phyloP scores from a whole-genome alignment of 2,329 filamentous ascomycete species.

The Helotiales sp. region DNA sequence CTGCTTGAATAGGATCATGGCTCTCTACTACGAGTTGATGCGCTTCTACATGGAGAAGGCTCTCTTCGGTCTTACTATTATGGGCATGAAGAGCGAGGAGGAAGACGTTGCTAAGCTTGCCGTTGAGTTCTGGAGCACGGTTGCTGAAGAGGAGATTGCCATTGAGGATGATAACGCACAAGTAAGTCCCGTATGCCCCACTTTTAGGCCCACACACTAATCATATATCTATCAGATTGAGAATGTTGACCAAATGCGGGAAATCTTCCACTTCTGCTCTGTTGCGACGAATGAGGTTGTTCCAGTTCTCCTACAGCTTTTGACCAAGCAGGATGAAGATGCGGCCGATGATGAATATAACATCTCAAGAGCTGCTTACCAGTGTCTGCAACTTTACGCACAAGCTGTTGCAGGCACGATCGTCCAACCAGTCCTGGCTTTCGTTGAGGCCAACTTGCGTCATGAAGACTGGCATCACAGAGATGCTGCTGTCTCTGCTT shows the following conservation, averaged over 20 bases:
- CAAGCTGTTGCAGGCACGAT: constrained; percentile 87
- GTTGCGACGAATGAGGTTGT: constrained; percentile 94
- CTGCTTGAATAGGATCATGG: constrained; percentile 98
- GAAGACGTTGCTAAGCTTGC: constrained; percentile 98
- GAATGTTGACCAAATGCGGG: constrained; percentile 65
- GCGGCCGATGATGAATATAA: constrained; percentile 98
- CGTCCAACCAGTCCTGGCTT: constrained; percentile 83
- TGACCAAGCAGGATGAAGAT: constrained; percentile 98
- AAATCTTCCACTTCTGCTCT: constrained; percentile 94
- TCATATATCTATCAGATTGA: constrained; percentile 35
- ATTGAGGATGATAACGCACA: constrained; percentile 97
- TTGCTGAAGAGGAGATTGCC: constrained; percentile 96
- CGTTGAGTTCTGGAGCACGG: constrained; percentile 99
- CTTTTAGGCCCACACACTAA: background rate
- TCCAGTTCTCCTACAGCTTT: constrained; percentile 83
- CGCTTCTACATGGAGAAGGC: constrained; percentile 99
- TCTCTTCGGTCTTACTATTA: constrained; percentile 93
- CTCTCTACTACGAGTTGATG: constrained; percentile 99
- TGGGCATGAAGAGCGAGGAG: constrained; percentile 97
- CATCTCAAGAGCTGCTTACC: constrained; percentile 90
- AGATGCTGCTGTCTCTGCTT: constrained; percentile 95
- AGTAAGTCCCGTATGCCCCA: constrained; percentile 49
- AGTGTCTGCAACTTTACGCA: constrained; percentile 93
- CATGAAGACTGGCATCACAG: constrained; percentile 92
- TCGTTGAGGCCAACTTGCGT: constrained; percentile 90